These are phyloP conservation scores for Macroventuria anomochaeta DNA, from an alignment of 2,329 filamentous ascomycete genomes.

Conservation along the genomic window DNA sequence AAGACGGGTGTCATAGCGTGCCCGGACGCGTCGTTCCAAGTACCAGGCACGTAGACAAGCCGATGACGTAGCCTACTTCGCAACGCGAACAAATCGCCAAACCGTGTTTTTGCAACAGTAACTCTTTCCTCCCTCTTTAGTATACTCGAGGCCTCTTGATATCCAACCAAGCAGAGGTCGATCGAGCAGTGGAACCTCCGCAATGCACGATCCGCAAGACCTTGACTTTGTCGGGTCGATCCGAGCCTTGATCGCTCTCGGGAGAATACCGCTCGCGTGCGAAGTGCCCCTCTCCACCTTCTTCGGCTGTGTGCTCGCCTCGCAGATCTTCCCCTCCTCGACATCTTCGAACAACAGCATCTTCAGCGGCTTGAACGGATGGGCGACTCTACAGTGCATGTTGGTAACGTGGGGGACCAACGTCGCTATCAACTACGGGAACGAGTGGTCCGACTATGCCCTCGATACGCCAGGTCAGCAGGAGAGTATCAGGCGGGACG, in stretches of 20 bases:
- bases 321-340: constrained; percentile 2
- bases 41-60: constrained; percentile 7
- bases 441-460: constrained; percentile 1
- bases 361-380: constrained; percentile 10
- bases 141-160: too few relatives aligned
- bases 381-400: constrained; percentile 9
- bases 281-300: constrained; percentile 2
- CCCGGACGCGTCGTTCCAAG: constrained; percentile 7
- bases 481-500: constrained; percentile 3
- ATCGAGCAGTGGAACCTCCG: too few relatives aligned
- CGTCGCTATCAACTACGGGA: constrained; percentile 6
- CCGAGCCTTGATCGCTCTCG: constrained; percentile 1
- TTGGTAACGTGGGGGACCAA: constrained; percentile 9
- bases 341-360: background rate
- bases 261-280: constrained; percentile 2
- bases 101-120: too few relatives aligned
- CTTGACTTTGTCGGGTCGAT: constrained; percentile 1
- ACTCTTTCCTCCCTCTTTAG: too few relatives aligned
- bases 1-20: background rate
- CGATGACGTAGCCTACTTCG: too few relatives aligned
- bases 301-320: constrained; percentile 4
- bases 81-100: too few relatives aligned
- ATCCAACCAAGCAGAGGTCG: too few relatives aligned
- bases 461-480: constrained; percentile 1
- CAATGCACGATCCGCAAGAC: constrained; percentile 6